A percentile compares a stretch with the other conserved stretches of the same genome.
Evolutionary conservation across 148 eudicot species (phyloP).

Genomic region (Mesembryanthemum crystallinum): DNA sequence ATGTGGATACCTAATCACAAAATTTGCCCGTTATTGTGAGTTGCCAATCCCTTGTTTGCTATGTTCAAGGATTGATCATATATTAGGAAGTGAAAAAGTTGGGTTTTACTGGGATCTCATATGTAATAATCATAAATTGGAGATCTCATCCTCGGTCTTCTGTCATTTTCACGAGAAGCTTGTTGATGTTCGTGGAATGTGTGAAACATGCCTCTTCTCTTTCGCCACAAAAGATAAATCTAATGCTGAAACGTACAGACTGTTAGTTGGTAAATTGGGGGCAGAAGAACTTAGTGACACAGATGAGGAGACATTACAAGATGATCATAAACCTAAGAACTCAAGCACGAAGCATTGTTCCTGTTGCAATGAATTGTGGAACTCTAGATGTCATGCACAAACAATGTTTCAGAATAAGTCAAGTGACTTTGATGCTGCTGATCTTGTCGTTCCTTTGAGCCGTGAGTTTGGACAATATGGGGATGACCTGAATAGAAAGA

Average conservation of each 20-base stretch:
- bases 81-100: constrained; percentile 51
- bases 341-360: constrained; percentile 43
- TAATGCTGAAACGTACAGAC: constrained; percentile 65
- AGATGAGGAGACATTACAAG: constrained; percentile 32
- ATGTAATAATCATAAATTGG: constrained; percentile 66
- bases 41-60: constrained; percentile 79
- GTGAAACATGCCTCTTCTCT: constrained; percentile 87
- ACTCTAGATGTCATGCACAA: constrained; percentile 37
- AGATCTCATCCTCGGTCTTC: constrained; percentile 68
- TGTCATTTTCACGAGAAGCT: constrained; percentile 71
- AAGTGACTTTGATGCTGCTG: constrained; percentile 33
- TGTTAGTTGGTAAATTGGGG: constrained; percentile 76
- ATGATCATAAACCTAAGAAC: constrained; percentile 29
- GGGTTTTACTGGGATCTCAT: constrained; percentile 73
- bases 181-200: constrained; percentile 71
- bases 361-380: constrained; percentile 67
- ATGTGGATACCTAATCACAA: constrained; percentile 63
- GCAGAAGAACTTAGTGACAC: constrained; percentile 39
- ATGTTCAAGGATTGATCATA: constrained; percentile 88
- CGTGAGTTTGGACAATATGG: constrained; percentile 29
- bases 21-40: constrained; percentile 65
- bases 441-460: constrained; percentile 31
- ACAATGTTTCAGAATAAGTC: constrained; percentile 41
- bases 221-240: constrained; percentile 75
- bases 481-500: constrained; percentile 29